Evolutionary conservation across 495 filamentous ascomycete genomes (phyloP).

Genomic region (Neurospora sp.): DNA sequence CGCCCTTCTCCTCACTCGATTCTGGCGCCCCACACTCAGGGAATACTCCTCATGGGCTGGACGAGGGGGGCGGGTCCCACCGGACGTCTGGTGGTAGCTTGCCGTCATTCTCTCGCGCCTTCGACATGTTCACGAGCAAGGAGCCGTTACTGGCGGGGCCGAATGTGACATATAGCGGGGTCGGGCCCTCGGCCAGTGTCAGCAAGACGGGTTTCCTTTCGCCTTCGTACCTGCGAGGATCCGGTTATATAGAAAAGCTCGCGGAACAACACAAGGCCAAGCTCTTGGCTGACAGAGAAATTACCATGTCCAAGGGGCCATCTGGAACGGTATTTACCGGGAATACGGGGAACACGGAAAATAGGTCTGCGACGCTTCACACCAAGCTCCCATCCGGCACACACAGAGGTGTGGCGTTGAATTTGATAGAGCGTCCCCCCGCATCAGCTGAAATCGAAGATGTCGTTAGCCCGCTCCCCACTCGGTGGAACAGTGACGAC

Average conservation of each 20-base stretch:
- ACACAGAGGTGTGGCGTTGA: slow-evolving; percentile 46
- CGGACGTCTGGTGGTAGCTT: slow-evolving; percentile 18
- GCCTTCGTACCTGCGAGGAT: slow-evolving; percentile 71
- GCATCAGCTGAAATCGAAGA: slow-evolving; percentile 28
- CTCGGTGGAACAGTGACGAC: slow-evolving; percentile 72
- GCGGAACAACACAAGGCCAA: slow-evolving; percentile 58
- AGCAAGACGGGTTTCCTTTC: slow-evolving; percentile 47
- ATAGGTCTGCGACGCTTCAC: background rate
- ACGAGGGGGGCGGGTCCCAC: slow-evolving; percentile 20
- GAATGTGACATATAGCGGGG: slow-evolving; percentile 13
- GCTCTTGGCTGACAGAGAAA: slow-evolving; percentile 27
- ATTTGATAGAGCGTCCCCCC: background rate
- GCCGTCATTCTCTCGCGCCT: slow-evolving; percentile 53
- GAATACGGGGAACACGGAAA: background rate
- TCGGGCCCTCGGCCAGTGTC: slow-evolving; percentile 14
- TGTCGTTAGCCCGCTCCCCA: slow-evolving; percentile 57
- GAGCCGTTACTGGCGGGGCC: slow-evolving; percentile 13
- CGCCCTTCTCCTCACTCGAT: slow-evolving; percentile 5
- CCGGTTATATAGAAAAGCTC: slow-evolving; percentile 65
- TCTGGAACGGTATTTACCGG: background rate
- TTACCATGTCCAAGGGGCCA: slow-evolving; percentile 42
- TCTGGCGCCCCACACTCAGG: slow-evolving; percentile 13
- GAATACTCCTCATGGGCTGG: slow-evolving; percentile 17
- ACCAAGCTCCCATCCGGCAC: slow-evolving; percentile 46
- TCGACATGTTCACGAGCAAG: slow-evolving; percentile 36